phyloP scores from a whole-genome alignment of 2,329 filamentous ascomycete genomes.

The Metarhizium anisopliae region DNA sequence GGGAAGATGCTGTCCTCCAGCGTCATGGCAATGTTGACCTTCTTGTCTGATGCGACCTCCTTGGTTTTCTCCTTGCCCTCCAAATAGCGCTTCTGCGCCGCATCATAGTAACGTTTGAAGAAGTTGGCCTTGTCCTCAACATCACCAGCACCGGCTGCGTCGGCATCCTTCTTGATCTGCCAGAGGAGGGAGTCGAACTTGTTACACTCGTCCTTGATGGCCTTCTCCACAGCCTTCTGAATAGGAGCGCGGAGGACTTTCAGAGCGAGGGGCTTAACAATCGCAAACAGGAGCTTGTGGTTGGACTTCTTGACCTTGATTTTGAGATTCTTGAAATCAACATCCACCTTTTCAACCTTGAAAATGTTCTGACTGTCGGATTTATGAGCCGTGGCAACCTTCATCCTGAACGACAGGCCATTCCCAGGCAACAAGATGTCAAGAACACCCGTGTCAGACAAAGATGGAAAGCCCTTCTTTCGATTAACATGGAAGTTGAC shows the following conservation, averaged over 20 bases:
- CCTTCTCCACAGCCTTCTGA: constrained; percentile 81
- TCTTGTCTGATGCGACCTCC: constrained; percentile 51
- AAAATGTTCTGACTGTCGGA: constrained; percentile 76
- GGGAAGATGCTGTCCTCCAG: constrained; percentile 86
- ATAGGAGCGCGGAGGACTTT: constrained; percentile 76
- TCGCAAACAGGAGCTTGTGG: constrained; percentile 80
- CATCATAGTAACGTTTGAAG: constrained; percentile 74
- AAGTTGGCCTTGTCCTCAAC: constrained; percentile 71
- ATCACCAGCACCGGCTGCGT: constrained; percentile 57
- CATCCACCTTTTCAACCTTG: constrained; percentile 84
- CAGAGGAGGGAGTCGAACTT: constrained; percentile 66
- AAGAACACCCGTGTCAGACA: constrained; percentile 81
- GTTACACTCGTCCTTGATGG: constrained; percentile 74
- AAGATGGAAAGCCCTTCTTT: constrained; percentile 83
- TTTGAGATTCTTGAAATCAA: constrained; percentile 71
- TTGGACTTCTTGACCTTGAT: constrained; percentile 92
- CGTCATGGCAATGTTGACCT: constrained; percentile 48
- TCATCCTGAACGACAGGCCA: constrained; percentile 87
- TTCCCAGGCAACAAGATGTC: constrained; percentile 82
- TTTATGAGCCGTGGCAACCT: constrained; percentile 71
- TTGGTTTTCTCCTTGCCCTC: constrained; percentile 73
- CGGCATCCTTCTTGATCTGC: constrained; percentile 74
- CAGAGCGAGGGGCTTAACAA: constrained; percentile 83
- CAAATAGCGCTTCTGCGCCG: constrained; percentile 63
- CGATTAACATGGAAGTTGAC: constrained; percentile 93